These are phyloP conservation scores for Trichoderma aggressivum DNA, from an alignment of 2,329 filamentous ascomycete species.

Conservation along the genomic window DNA sequence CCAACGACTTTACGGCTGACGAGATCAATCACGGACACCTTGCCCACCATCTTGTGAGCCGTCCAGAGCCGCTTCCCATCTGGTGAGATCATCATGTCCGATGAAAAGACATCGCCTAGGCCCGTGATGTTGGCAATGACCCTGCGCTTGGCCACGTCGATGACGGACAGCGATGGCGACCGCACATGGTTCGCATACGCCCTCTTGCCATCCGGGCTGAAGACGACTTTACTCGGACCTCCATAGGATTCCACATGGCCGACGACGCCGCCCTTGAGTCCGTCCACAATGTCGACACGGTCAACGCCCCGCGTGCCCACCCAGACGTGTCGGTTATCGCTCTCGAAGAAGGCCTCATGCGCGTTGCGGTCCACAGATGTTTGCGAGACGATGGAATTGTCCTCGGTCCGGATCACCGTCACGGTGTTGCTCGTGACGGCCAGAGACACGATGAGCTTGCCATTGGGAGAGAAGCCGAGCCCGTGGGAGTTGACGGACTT, in stretches of 20 bases:
- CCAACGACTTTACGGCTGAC: not conserved
- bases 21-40: constrained; percentile 17
- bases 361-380: constrained; percentile 17
- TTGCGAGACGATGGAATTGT: constrained; percentile 19
- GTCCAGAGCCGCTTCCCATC: constrained; percentile 18
- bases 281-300: constrained; percentile 19
- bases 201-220: constrained; percentile 19
- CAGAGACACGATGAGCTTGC: constrained; percentile 20
- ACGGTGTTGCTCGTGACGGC: constrained; percentile 21
- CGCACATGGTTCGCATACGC: constrained; percentile 21
- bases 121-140: constrained; percentile 9
- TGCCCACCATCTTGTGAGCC: constrained; percentile 20
- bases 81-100: constrained; percentile 21
- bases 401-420: constrained; percentile 19
- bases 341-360: constrained; percentile 22
- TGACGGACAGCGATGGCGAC: constrained; percentile 18
- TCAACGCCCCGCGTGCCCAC: constrained; percentile 21
- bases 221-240: constrained; percentile 21
- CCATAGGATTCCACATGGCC: constrained; percentile 15
- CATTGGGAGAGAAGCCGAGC: constrained; percentile 20
- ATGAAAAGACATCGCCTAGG: constrained; percentile 17
- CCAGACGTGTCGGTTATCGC: constrained; percentile 20
- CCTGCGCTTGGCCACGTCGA: constrained; percentile 15
- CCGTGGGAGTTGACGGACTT: constrained; percentile 20
- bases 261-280: constrained; percentile 16